phyloP scores from a whole-genome alignment of 1,139 yeast species.

The Yamadazyma kanchanaburiensis region DNA sequence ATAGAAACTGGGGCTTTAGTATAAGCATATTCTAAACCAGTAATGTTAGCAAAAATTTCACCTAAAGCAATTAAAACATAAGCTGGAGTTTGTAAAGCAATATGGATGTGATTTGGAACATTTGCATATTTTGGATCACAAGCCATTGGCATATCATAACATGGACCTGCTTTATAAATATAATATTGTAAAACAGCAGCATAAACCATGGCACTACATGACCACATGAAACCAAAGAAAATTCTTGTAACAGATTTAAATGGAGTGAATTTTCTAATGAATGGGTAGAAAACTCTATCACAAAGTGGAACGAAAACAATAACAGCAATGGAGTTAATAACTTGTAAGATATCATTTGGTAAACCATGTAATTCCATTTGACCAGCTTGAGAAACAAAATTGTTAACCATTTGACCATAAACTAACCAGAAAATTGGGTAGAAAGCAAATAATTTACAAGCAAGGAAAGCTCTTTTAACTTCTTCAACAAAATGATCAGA shows the following conservation, averaged over 20 bases:
- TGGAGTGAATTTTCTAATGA: conserved; percentile 52
- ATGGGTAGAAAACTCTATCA: conserved; percentile 53
- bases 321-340: conserved; percentile 58
- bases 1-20: conserved; percentile 64
- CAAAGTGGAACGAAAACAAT: conserved; percentile 61
- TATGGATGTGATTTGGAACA: conserved; percentile 52
- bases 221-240: conserved; percentile 70
- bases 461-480: conserved; percentile 53
- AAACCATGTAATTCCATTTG: conserved; percentile 60
- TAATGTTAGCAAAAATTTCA: conserved; percentile 63
- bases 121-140: conserved; percentile 23
- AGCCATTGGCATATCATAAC: conserved; percentile 58
- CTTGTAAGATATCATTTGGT: conserved; percentile 66
- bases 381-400: conserved; percentile 64
- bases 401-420: conserved; percentile 65
- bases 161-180: conserved; percentile 73
- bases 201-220: conserved; percentile 66
- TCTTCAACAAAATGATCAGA: conserved; percentile 61
- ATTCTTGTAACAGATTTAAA: conserved; percentile 74
- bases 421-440: conserved; percentile 68
- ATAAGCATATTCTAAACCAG: conserved; percentile 69
- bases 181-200: conserved; percentile 79
- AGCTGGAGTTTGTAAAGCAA: conserved; percentile 64
- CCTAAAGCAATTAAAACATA: conserved; percentile 59
- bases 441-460: conserved; percentile 61